phyloP scores from a whole-genome alignment of 768 basidiomycete genomes.

The Hortiboletus campestris region DNA sequence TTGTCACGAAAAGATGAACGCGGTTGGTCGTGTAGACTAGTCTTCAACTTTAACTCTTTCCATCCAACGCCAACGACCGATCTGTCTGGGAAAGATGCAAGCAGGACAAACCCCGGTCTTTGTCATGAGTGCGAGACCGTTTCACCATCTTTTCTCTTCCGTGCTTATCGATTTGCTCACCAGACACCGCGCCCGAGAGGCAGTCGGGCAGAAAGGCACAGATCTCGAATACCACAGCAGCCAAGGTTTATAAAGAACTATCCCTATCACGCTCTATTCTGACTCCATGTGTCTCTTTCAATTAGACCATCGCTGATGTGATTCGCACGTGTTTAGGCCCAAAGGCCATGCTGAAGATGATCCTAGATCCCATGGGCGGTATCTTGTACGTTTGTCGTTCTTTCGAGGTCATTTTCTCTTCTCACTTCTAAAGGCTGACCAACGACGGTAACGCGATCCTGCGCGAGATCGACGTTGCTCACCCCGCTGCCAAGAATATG shows the following conservation, averaged over 20 bases:
- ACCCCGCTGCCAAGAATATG: constrained; percentile 99
- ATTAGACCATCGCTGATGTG: constrained; percentile 94
- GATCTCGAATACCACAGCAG: constrained; percentile 94
- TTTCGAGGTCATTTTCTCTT: background rate
- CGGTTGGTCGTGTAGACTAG: background rate
- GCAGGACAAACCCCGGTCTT: constrained; percentile 73
- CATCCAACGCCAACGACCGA: background rate
- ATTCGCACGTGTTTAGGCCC: constrained; percentile 97
- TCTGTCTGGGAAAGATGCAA: constrained; percentile 19
- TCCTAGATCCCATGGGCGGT: constrained; percentile 98
- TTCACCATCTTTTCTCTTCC: background rate
- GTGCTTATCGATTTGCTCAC: background rate
- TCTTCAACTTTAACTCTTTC: constrained; percentile 1
- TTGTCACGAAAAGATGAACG: background rate
- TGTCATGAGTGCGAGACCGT: constrained; percentile 64
- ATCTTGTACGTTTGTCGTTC: constrained; percentile 65
- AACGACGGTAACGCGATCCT: constrained; percentile 99
- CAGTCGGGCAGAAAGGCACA: constrained; percentile 95
- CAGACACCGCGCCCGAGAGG: constrained; percentile 92
- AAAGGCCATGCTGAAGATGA: constrained; percentile 99
- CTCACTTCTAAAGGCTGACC: constrained; percentile 60
- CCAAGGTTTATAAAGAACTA: constrained; percentile 58
- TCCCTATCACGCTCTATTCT: background rate
- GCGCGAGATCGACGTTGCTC: constrained; percentile 97
- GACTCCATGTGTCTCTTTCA: background rate